A percentile compares a stretch with the other conserved stretches of the same genome.
These are phyloP conservation scores for Rubia occidens DNA, from an alignment of 305 asterid genomes.

Conservation along the genomic window DNA sequence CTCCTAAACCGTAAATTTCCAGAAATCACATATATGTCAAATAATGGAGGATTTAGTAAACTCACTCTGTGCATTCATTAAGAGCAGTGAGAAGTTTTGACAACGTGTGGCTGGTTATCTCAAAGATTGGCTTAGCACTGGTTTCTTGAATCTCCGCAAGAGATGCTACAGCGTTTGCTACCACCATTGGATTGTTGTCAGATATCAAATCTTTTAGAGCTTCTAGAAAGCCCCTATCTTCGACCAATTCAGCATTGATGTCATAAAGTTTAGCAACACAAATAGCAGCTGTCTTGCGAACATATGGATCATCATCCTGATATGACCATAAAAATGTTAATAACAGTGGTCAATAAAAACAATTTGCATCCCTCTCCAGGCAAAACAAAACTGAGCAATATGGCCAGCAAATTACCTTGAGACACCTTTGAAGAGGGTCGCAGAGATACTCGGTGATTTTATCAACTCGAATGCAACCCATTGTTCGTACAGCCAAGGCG, in stretches of 20 bases:
- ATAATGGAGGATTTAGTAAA: slow-evolving; percentile 13
- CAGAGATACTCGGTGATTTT: slow-evolving; percentile 94
- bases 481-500: slow-evolving; percentile 94
- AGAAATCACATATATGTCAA: neutral
- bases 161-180: slow-evolving; percentile 96
- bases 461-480: slow-evolving; percentile 99
- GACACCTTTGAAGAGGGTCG: slow-evolving; percentile 94
- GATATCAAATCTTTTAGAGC: slow-evolving; percentile 96
- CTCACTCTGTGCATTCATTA: slow-evolving; percentile 96
- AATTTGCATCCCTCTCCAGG: slow-evolving; percentile 10
- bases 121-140: slow-evolving; percentile 75
- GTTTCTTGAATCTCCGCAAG: slow-evolving; percentile 96
- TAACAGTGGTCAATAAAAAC: slow-evolving; percentile 18
- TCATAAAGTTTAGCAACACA: slow-evolving; percentile 98
- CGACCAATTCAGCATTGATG: slow-evolving; percentile 96
- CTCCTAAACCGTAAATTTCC: neutral
- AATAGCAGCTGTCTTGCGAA: slow-evolving; percentile 97
- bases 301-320: slow-evolving; percentile 98
- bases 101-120: slow-evolving; percentile 83
- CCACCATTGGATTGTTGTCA: slow-evolving; percentile 98
- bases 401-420: slow-evolving; percentile 48
- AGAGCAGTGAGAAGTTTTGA: slow-evolving; percentile 96
- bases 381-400: slow-evolving; percentile 4
- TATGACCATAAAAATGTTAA: slow-evolving; percentile 18
- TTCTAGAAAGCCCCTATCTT: slow-evolving; percentile 93